Evolutionary conservation across 129 eudicot genomes (phyloP).

Genomic region (Flaveria bidentis): DNA sequence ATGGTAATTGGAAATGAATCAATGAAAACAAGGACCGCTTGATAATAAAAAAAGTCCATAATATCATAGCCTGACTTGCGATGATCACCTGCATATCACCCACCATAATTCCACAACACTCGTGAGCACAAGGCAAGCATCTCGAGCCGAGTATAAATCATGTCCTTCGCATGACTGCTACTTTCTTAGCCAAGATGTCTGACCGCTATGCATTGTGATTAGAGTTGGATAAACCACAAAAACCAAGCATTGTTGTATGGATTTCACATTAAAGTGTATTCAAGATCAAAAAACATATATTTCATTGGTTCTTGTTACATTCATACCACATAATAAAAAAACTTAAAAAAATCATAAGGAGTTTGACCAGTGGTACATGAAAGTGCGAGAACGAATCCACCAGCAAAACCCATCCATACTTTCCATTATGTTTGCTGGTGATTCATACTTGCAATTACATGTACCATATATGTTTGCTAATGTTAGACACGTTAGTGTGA

Average conservation of each 20-base stretch:
- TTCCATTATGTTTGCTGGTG: constrained; percentile 31
- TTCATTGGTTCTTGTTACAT: constrained; percentile 64
- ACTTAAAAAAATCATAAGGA: too few species aligned
- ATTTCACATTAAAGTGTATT: constrained; percentile 61
- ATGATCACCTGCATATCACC: constrained; percentile 72
- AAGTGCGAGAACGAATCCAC: constrained; percentile 63
- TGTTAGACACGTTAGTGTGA: too few species aligned
- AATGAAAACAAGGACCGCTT: constrained; percentile 44
- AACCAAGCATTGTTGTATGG: constrained; percentile 77
- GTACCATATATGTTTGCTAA: too few species aligned
- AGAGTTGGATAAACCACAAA: constrained; percentile 71
- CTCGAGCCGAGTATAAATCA: constrained; percentile 63
- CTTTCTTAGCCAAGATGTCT: constrained; percentile 59
- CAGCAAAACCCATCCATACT: constrained; percentile 73
- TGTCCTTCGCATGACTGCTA: constrained; percentile 33
- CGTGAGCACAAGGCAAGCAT: constrained; percentile 58
- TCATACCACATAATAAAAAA: neutral
- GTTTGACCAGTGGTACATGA: constrained; percentile 46
- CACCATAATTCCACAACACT: constrained; percentile 44
- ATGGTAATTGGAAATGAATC: too few species aligned
- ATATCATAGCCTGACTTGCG: constrained; percentile 87
- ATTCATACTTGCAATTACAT: too few species aligned
- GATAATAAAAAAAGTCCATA: constrained; percentile 68
- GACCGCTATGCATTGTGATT: constrained; percentile 58
- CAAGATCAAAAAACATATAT: constrained; percentile 67